phyloP scores from a whole-genome alignment of 805 yeast genomes.

The Saccharomycopsis sp. region DNA sequence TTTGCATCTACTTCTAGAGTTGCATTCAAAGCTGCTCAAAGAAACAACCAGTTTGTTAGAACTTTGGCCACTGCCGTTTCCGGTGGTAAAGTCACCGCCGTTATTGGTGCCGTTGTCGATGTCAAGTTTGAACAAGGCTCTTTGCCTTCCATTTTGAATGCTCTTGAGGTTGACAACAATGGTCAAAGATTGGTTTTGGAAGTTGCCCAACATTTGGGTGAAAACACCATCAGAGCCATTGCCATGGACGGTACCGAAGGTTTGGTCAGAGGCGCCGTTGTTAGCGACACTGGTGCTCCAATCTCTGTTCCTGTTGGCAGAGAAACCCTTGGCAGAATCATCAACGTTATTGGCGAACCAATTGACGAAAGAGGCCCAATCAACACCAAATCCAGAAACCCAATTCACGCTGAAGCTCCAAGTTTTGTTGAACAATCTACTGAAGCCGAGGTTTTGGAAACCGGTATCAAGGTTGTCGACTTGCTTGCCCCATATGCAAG shows the following conservation, averaged over 20 bases:
- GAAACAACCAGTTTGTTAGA: slow-evolving; percentile 61
- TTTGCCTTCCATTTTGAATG: slow-evolving; percentile 95
- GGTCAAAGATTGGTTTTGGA: slow-evolving; percentile 83
- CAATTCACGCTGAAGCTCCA: slow-evolving; percentile 99
- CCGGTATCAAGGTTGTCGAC: slow-evolving; percentile 99
- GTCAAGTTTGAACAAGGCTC: slow-evolving; percentile 97
- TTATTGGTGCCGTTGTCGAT: slow-evolving; percentile 98
- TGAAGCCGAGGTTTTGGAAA: slow-evolving; percentile 94
- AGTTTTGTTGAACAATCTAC: slow-evolving; percentile 94
- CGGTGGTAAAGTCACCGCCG: slow-evolving; percentile 88
- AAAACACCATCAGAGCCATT: slow-evolving; percentile 99
- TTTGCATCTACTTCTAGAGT: slow-evolving; percentile 65
- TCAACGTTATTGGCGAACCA: slow-evolving; percentile 98
- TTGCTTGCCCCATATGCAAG: slow-evolving; percentile 98
- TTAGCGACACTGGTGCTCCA: slow-evolving; percentile 94
- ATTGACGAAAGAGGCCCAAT: slow-evolving; percentile 99
- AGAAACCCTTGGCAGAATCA: slow-evolving; percentile 97
- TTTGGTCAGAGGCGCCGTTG: slow-evolving; percentile 93
- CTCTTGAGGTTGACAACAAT: slow-evolving; percentile 76
- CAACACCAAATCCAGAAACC: slow-evolving; percentile 84
- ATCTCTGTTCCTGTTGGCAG: slow-evolving; percentile 99
- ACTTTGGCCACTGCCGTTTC: slow-evolving; percentile 74
- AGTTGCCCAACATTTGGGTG: slow-evolving; percentile 99
- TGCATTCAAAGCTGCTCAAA: slow-evolving; percentile 84
- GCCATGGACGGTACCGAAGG: slow-evolving; percentile 99